These are phyloP conservation scores for Vararia minispora DNA, from an alignment of 768 basidiomycete species.

Conservation along the genomic window DNA sequence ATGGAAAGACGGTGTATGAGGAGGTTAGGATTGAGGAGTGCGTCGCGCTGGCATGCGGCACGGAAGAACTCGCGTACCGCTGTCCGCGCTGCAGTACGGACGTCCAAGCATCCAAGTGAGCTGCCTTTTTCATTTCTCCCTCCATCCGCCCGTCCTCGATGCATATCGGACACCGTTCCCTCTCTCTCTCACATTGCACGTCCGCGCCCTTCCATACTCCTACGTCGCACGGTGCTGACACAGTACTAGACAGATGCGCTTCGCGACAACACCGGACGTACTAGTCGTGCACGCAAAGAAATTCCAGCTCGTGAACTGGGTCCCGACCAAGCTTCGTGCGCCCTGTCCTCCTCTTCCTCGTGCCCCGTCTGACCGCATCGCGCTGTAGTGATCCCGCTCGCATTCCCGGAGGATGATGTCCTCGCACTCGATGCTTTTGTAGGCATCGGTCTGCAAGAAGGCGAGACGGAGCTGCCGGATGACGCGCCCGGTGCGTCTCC, in stretches of 20 bases:
- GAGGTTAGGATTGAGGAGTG: constrained; percentile 52
- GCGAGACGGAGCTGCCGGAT: constrained; percentile 61
- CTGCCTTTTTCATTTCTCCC: not conserved
- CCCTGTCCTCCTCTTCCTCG: not conserved
- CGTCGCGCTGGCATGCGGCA: constrained; percentile 43
- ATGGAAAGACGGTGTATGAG: constrained; percentile 53
- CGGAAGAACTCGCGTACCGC: constrained; percentile 66
- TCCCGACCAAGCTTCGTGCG: constrained; percentile 86
- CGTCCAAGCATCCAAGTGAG: constrained; percentile 63
- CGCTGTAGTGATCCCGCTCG: constrained; percentile 69
- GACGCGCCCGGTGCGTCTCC: constrained; percentile 25
- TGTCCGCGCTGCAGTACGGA: constrained; percentile 66
- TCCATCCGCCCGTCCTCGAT: no score
- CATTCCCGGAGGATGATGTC: constrained; percentile 45
- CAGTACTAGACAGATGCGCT: constrained; percentile 54
- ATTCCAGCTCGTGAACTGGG: constrained; percentile 94
- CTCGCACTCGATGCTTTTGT: constrained; percentile 56
- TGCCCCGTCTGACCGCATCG: not conserved
- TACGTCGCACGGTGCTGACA: no score
- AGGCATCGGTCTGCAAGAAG: constrained; percentile 57
- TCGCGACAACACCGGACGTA: constrained; percentile 82
- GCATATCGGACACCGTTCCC: no score
- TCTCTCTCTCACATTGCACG: no score
- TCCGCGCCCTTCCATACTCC: no score
- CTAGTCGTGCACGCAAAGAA: constrained; percentile 87